phyloP scores from a whole-genome alignment of 768 basidiomycete species.

The Multifurca ochricompacta region DNA sequence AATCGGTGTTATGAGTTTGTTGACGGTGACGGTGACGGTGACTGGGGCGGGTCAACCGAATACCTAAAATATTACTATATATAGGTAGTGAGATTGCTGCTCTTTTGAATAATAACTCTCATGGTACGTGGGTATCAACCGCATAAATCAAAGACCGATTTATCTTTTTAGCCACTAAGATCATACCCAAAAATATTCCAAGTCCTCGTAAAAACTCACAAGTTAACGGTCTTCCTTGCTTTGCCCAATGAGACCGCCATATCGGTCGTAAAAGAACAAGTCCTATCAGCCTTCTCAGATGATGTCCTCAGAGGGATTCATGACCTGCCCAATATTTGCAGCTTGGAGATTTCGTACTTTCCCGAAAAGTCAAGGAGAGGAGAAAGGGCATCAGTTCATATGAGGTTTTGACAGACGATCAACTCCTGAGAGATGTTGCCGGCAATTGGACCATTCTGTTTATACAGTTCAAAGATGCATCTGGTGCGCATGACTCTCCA shows the following conservation, averaged over 20 bases:
- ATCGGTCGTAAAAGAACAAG: slow-evolving; percentile 53
- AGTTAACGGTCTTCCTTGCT: slow-evolving; percentile 55
- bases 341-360: slow-evolving; percentile 57
- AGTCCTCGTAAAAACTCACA: slow-evolving; percentile 66
- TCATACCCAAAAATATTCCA: slow-evolving; percentile 56
- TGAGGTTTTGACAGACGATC: slow-evolving; percentile 41
- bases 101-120: no score
- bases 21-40: neutral
- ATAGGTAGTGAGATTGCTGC: no score
- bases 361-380: slow-evolving; percentile 44
- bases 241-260: slow-evolving; percentile 47
- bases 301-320: slow-evolving; percentile 32
- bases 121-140: slow-evolving; percentile 7
- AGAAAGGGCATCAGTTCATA: slow-evolving; percentile 43
- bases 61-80: no score
- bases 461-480: slow-evolving; percentile 55
- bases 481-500: slow-evolving; percentile 40
- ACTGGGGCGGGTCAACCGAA: neutral
- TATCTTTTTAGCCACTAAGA: slow-evolving; percentile 39
- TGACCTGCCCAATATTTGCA: slow-evolving; percentile 31
- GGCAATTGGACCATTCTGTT: slow-evolving; percentile 62
- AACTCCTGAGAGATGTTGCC: slow-evolving; percentile 43
- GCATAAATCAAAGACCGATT: neutral
- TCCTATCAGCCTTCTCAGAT: slow-evolving; percentile 50
- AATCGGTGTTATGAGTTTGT: slow-evolving; percentile 12